Conservation (phyloP, 495 filamentous ascomycete species). For the Neurospora intermedia region DNA sequence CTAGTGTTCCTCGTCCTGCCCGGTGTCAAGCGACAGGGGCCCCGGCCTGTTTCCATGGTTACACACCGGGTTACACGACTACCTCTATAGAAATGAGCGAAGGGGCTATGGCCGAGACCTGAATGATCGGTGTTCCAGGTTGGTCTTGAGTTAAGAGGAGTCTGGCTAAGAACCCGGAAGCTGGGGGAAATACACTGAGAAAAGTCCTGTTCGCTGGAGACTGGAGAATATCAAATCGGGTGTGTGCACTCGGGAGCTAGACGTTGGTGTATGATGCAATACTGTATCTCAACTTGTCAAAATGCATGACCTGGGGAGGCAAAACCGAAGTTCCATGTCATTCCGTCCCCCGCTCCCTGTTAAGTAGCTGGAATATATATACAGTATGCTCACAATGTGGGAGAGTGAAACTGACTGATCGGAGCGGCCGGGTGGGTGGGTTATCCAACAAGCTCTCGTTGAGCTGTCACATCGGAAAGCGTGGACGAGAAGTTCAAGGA, state of each 20-base stretch:
- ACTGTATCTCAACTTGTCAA: neutral
- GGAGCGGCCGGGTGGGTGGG: neutral
- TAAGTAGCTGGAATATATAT: neutral
- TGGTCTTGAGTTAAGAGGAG: neutral
- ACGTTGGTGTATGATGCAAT: neutral
- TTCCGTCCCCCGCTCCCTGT: neutral
- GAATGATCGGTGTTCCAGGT: neutral
- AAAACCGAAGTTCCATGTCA: neutral
- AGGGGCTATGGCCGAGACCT: neutral
- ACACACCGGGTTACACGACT: neutral
- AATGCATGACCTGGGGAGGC: neutral
- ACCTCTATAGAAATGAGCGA: neutral
- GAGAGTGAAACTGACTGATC: neutral
- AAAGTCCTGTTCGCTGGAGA: neutral
- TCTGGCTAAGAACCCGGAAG: neutral
- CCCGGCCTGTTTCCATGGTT: neutral
- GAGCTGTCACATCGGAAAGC: neutral
- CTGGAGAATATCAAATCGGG: neutral
- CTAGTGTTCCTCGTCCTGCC: neutral
- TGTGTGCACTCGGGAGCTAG: neutral
- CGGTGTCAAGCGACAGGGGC: neutral
- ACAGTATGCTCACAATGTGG: neutral
- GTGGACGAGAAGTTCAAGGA: neutral
- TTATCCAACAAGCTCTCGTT: neutral
- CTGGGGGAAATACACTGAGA: neutral